Conservation (phyloP, 148 eudicot genomes). For the Amaranthus palmeri region DNA sequence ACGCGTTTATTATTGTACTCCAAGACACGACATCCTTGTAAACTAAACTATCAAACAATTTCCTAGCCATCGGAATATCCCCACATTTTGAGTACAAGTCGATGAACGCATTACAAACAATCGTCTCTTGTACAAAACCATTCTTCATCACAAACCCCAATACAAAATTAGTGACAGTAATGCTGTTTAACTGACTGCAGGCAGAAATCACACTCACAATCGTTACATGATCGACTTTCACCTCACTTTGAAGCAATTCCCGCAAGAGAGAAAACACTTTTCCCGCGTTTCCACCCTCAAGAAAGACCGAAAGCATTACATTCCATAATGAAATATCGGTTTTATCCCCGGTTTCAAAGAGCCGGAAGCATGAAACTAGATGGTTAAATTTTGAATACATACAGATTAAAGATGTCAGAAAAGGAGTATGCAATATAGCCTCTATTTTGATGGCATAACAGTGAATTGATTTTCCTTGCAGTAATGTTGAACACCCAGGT, state of each 20-base stretch:
- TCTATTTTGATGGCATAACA: conserved; percentile 38
- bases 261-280: conserved; percentile 32
- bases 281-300: conserved; percentile 30
- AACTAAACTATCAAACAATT: conserved; percentile 36
- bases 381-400: conserved; percentile 56
- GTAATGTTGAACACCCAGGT: conserved; percentile 32
- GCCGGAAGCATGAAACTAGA: conserved; percentile 31
- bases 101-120: conserved; percentile 40
- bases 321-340: conserved; percentile 55
- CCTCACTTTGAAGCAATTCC: conserved; percentile 31
- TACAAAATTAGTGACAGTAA: conserved; percentile 28
- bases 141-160: conserved; percentile 31
- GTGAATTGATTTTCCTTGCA: conserved; percentile 56
- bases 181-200: conserved; percentile 36
- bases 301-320: conserved; percentile 43
- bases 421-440: conserved; percentile 35
- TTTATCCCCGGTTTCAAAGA: conserved; percentile 46
- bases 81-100: conserved; percentile 55
- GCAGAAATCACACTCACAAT: conserved; percentile 44
- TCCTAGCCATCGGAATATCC: conserved; percentile 34
- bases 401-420: conserved; percentile 53
- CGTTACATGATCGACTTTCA: conserved; percentile 48
- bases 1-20: conserved; percentile 54
- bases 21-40: conserved; percentile 51
- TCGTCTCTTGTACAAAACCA: conserved; percentile 45